Percentiles rank a stretch among this genome's conserved stretches.
Conservation (phyloP, 768 basidiomycete genomes). For the Cytidiella melzeri region DNA sequence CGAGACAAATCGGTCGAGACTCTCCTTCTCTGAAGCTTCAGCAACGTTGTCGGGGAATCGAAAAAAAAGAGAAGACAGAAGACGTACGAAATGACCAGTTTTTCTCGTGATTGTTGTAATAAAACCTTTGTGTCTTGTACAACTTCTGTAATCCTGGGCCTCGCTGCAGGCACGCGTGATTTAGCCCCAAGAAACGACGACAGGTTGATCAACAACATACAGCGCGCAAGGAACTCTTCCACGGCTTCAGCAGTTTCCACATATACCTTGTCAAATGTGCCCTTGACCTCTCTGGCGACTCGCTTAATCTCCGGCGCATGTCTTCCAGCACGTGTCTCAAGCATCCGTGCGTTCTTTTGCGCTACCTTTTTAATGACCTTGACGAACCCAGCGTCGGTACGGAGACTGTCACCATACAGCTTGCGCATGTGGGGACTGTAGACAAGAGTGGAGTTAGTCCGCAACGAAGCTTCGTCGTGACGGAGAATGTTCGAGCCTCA, state of each 20-base stretch:
- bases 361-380: slow-evolving; percentile 97
- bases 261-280: slow-evolving; percentile 92
- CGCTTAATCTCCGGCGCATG: slow-evolving; percentile 81
- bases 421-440: slow-evolving; percentile 96
- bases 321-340: slow-evolving; percentile 71
- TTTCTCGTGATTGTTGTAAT: slow-evolving; percentile 85
- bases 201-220: slow-evolving; percentile 32
- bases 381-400: slow-evolving; percentile 95
- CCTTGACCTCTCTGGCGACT: slow-evolving; percentile 86
- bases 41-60: too few species aligned
- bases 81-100: slow-evolving; percentile 87
- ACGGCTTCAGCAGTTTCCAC: slow-evolving; percentile 90
- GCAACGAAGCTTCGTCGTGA: not conserved
- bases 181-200: not conserved
- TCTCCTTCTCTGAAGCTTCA: too few species aligned
- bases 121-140: slow-evolving; percentile 90
- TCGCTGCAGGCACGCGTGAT: slow-evolving; percentile 43
- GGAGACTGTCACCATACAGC: slow-evolving; percentile 87
- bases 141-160: slow-evolving; percentile 81
- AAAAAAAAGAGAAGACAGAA: not conserved
- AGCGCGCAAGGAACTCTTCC: slow-evolving; percentile 89
- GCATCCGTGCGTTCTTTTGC: slow-evolving; percentile 66
- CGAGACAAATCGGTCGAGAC: slow-evolving; percentile 76
- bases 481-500: slow-evolving; percentile 33
- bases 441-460: not conserved